Percentiles rank a stretch among this genome's conserved stretches.
phyloP scores from a whole-genome alignment of 345 rosid genomes.

The Isatis tinctoria region DNA sequence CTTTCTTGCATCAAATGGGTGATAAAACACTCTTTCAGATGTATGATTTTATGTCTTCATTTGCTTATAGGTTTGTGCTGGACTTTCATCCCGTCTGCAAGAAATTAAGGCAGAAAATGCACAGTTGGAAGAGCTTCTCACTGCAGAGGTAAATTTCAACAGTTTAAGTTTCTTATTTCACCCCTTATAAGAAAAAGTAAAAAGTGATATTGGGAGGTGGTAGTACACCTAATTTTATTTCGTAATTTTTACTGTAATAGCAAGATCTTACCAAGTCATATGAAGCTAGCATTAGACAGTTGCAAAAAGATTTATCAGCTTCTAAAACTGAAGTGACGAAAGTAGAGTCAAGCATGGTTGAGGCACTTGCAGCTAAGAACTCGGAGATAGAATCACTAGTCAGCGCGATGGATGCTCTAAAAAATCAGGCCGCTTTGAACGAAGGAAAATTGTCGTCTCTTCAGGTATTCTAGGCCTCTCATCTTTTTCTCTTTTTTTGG shows the following conservation, averaged over 20 bases:
- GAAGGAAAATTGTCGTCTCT: conserved; percentile 90
- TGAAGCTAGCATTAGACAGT: conserved; percentile 78
- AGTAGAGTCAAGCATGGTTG: conserved; percentile 78
- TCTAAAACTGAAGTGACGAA: conserved; percentile 74
- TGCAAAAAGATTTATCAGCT: conserved; percentile 73
- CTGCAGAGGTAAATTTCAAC: conserved; percentile 65
- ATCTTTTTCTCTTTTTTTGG: neutral
- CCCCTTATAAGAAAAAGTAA: neutral
- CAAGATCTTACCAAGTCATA: conserved; percentile 90
- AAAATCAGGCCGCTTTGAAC: conserved; percentile 75
- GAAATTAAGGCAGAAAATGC: conserved; percentile 96
- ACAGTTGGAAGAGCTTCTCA: conserved; percentile 97
- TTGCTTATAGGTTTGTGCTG: conserved; percentile 74
- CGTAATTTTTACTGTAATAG: conserved; percentile 43
- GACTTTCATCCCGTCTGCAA: conserved; percentile 94
- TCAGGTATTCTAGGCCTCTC: conserved; percentile 56
- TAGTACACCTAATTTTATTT: conserved; percentile 19
- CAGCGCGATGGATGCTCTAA: conserved; percentile 69
- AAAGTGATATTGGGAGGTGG: conserved; percentile 8
- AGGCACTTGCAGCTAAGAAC: conserved; percentile 90
- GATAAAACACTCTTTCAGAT: neutral
- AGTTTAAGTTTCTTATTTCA: conserved; percentile 1
- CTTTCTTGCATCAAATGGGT: conserved; percentile 1
- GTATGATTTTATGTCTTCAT: conserved; percentile 6
- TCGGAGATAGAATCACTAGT: conserved; percentile 83